A percentile compares a stretch with the other conserved stretches of the same genome.
These are phyloP conservation scores for Heterobasidion occidentale DNA, from an alignment of 1,284 basidiomycete genomes.

Conservation along the genomic window DNA sequence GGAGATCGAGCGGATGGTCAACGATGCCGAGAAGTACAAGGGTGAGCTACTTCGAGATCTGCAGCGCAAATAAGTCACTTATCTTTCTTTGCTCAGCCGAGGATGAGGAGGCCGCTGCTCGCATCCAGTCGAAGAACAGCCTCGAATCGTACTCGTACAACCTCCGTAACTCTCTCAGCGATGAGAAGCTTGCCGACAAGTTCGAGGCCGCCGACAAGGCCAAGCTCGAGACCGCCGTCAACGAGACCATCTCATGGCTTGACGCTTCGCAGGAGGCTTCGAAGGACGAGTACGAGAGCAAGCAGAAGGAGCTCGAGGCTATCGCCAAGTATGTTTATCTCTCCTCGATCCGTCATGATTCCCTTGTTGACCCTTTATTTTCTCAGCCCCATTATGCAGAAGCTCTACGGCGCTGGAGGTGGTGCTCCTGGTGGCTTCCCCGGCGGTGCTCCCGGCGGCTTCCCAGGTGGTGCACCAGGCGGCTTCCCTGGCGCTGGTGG, in stretches of 20 bases:
- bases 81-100: slow-evolving; percentile 39
- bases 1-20: slow-evolving; percentile 97
- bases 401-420: slow-evolving; percentile 55
- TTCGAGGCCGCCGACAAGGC: slow-evolving; percentile 85
- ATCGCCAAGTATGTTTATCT: slow-evolving; percentile 49
- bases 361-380: neutral
- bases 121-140: slow-evolving; percentile 83
- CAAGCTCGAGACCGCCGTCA: slow-evolving; percentile 79
- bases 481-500: slow-evolving; percentile 29
- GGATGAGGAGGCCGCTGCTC: slow-evolving; percentile 76
- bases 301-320: slow-evolving; percentile 93
- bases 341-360: neutral
- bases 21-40: slow-evolving; percentile 91
- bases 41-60: slow-evolving; percentile 28
- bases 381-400: slow-evolving; percentile 81
- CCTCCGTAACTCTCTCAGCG: slow-evolving; percentile 84
- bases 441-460: slow-evolving; percentile 34
- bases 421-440: slow-evolving; percentile 22
- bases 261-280: slow-evolving; percentile 85
- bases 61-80: neutral
- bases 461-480: slow-evolving; percentile 33
- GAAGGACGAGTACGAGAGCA: slow-evolving; percentile 94
- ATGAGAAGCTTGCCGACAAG: slow-evolving; percentile 84
- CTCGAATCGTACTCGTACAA: slow-evolving; percentile 96
- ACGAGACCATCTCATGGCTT: slow-evolving; percentile 86